phyloP scores from a whole-genome alignment of 2,329 filamentous ascomycete genomes.

The Penicillium sp. region DNA sequence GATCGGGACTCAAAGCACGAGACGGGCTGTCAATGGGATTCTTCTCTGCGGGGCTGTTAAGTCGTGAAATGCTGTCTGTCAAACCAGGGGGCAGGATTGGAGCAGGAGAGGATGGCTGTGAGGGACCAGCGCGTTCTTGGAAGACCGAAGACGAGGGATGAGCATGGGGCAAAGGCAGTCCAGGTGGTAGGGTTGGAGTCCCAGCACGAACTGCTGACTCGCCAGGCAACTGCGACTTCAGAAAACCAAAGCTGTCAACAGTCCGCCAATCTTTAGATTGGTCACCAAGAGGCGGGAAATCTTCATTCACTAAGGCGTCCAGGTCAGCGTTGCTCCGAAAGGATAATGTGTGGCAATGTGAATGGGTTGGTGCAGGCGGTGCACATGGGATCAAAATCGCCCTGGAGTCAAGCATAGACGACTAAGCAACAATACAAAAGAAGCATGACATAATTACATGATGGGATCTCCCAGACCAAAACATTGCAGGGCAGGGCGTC shows the following conservation, averaged over 20 bases:
- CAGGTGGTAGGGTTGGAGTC: constrained; percentile 42
- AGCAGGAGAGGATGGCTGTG: constrained; percentile 31
- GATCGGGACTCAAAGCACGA: constrained; percentile 29
- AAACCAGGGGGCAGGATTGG: constrained; percentile 31
- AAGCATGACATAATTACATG: constrained; percentile 36
- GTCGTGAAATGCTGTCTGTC: constrained; percentile 23
- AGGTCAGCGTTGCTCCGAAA: constrained; percentile 30
- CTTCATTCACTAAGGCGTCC: constrained; percentile 41
- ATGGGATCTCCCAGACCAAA: constrained; percentile 26
- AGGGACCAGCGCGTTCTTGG: constrained; percentile 30
- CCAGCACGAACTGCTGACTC: constrained; percentile 35
- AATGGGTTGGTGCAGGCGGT: constrained; percentile 9
- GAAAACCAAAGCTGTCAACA: constrained; percentile 37
- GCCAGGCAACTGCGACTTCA: constrained; percentile 34
- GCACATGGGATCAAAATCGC: background rate
- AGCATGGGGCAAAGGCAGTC: constrained; percentile 41
- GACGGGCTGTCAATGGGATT: constrained; percentile 24
- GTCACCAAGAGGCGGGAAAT: constrained; percentile 47
- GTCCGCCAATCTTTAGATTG: constrained; percentile 36
- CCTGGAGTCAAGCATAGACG: background rate
- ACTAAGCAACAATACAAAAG: constrained; percentile 27
- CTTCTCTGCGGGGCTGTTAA: constrained; percentile 32
- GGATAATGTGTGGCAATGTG: constrained; percentile 8
- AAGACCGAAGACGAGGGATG: constrained; percentile 38
- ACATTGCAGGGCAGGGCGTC: constrained; percentile 34